Conservation (phyloP, 495 filamentous ascomycete genomes). For the Annulohypoxylon nitens region DNA sequence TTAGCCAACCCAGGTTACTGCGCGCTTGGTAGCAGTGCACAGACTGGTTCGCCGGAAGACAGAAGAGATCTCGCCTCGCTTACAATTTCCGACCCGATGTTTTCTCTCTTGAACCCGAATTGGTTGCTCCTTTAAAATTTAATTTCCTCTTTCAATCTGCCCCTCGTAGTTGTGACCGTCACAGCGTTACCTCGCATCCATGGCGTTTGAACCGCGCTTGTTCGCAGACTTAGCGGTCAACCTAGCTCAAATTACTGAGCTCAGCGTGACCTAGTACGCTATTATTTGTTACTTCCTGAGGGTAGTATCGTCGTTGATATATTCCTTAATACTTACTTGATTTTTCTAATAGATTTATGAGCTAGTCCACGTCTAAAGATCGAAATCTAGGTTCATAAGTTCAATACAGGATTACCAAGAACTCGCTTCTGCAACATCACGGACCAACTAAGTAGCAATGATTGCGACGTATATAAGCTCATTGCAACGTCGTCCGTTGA, state of each 20-base stretch:
- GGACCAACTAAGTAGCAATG: slow-evolving; percentile 1
- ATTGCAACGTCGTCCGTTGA: slow-evolving; percentile 31
- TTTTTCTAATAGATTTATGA: neutral
- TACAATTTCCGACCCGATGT: slow-evolving; percentile 23
- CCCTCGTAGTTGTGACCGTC: slow-evolving; percentile 35
- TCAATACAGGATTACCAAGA: slow-evolving; percentile 4
- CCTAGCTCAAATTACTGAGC: slow-evolving; percentile 13
- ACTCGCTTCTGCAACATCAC: slow-evolving; percentile 5
- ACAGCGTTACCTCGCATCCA: slow-evolving; percentile 35
- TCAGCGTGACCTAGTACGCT: neutral
- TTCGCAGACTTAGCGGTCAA: slow-evolving; percentile 25
- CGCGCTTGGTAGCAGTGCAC: slow-evolving; percentile 38
- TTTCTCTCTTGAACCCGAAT: slow-evolving; percentile 19
- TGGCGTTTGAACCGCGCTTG: slow-evolving; percentile 21
- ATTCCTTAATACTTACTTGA: neutral
- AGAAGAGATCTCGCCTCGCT: slow-evolving; percentile 43
- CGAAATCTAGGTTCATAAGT: slow-evolving; percentile 20
- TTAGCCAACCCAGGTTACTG: slow-evolving; percentile 27
- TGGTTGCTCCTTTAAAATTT: slow-evolving; percentile 24
- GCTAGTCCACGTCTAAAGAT: neutral
- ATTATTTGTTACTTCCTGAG: neutral
- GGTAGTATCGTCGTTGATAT: neutral
- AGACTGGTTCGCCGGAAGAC: slow-evolving; percentile 42
- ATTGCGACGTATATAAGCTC: slow-evolving; percentile 31
- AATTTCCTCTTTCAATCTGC: slow-evolving; percentile 18